These are phyloP conservation scores for Entomortierella beljakovae DNA, from an alignment of 192 early-diverging fungal genomes.

Conservation along the genomic window DNA sequence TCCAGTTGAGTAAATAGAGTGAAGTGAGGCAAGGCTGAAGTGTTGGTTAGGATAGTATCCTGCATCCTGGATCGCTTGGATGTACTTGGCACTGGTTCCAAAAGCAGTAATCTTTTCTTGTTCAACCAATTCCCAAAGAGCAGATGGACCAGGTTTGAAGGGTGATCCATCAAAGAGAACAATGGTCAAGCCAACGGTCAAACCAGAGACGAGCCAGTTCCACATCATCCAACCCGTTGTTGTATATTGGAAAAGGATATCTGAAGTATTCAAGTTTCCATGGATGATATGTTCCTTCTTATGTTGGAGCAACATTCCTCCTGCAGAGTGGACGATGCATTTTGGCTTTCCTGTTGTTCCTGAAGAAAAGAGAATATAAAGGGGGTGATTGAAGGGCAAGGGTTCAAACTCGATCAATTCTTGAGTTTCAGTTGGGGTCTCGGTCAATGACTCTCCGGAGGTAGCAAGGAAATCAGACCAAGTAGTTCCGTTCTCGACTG, in stretches of 20 bases:
- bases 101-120: constrained; percentile 87
- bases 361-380: constrained; percentile 92
- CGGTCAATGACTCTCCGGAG: constrained; percentile 24
- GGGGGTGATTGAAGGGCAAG: constrained; percentile 91
- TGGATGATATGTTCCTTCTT: constrained; percentile 95
- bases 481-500: constrained; percentile 36
- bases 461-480: constrained; percentile 40
- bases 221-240: constrained; percentile 99
- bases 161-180: constrained; percentile 95
- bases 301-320: constrained; percentile 92
- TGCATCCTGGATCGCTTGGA: constrained; percentile 88
- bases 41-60: constrained; percentile 70
- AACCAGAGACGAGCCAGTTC: constrained; percentile 94
- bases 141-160: constrained; percentile 82
- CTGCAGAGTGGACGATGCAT: constrained; percentile 94
- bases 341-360: constrained; percentile 97
- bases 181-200: constrained; percentile 83
- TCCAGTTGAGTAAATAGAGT: constrained; percentile 92
- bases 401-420: constrained; percentile 79
- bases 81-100: constrained; percentile 96
- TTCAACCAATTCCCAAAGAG: constrained; percentile 86
- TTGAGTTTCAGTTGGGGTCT: constrained; percentile 60
- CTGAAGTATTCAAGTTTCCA: constrained; percentile 76
- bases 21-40: constrained; percentile 73
- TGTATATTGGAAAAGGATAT: constrained; percentile 91